Evolutionary conservation across 2,329 filamentous ascomycete species (phyloP), one percentile per base, ranked within the genome.

Genomic region (Phialophora macrospora): DNA sequence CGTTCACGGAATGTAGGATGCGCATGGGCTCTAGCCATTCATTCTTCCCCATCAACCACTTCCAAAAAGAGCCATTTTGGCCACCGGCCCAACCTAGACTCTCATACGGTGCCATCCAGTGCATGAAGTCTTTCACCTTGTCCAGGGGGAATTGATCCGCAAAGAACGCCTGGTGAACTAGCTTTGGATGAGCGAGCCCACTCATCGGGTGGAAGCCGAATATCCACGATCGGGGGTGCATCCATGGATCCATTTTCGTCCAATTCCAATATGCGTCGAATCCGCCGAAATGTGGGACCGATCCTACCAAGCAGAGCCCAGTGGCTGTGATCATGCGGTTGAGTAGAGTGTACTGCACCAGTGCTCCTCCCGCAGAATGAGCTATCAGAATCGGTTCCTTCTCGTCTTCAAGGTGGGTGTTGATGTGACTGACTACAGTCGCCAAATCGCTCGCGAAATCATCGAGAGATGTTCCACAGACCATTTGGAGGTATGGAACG

Each of bases 211-310:
- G 48, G 20, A 51, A 26, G 9, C 48, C 48, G 20, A 51, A 22
- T 4, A 28, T 22, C 48, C 8, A 51, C 14, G 48, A 51, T 22
- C 48, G 20, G 14, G 48, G 20, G 22, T 51, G 48, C 48, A 51
- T 51, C 48, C 48, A 51, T 14, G 48, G 48, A 51, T 51, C 48
- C 48, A 51, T 51, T 6, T 51, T 51, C 22, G 48, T 26, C 48
- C 48, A 51, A 26, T 51, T 51, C 48, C 48, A 51, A 51, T 28
- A 51, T 12, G 48, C 48, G 20, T 51, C 48, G 1, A 24, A 14
- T 26, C 48, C 48, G 14, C 48, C 48, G 24, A 51, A 51, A 17
- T 51, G 48, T 28, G 48, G 48, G 9, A 51, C 14, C 14, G 48
- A 51, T 26, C 48, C 48, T 24, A 51, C 48, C 48, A 51, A 51